phyloP scores from a whole-genome alignment of 2,329 filamentous ascomycete species.

The Tolypocladium amazonense region DNA sequence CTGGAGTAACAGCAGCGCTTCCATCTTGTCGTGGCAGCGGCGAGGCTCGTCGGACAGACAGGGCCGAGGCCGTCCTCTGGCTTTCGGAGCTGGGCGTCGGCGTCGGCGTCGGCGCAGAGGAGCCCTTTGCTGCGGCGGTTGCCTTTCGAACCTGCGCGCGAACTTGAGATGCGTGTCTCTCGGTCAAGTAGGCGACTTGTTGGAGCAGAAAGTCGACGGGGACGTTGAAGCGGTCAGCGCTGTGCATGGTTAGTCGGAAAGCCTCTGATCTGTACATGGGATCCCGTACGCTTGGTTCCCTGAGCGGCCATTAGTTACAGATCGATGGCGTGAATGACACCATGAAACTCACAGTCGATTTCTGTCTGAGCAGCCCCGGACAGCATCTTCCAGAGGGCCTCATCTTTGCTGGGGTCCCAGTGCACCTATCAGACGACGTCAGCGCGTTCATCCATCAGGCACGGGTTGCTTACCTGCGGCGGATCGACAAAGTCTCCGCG shows the following conservation, averaged over 20 bases:
- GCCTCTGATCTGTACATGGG: background rate
- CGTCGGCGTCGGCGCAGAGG: conserved; percentile 46
- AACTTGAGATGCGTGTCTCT: conserved; percentile 81
- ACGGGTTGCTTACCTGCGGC: conserved; percentile 50
- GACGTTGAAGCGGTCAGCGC: conserved; percentile 70
- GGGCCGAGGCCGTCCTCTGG: conserved; percentile 37
- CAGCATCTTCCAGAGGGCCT: conserved; percentile 80
- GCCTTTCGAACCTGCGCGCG: conserved; percentile 80
- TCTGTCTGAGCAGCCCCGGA: conserved; percentile 73
- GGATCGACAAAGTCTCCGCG: conserved; percentile 86
- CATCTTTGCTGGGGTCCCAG: conserved; percentile 83
- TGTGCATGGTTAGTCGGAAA: conserved; percentile 22
- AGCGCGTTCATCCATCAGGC: background rate
- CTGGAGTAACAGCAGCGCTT: conserved; percentile 30
- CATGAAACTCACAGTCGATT: conserved; percentile 63
- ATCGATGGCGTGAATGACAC: background rate
- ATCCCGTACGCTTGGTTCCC: conserved; percentile 63
- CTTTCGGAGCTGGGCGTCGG: conserved; percentile 42
- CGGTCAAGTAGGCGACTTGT: conserved; percentile 88
- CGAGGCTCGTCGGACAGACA: conserved; percentile 49
- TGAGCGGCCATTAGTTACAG: conserved; percentile 23
- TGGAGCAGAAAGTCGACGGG: conserved; percentile 82
- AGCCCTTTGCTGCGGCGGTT: conserved; percentile 45
- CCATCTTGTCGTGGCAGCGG: conserved; percentile 38
- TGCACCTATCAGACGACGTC: conserved; percentile 47